A percentile compares a stretch with the other conserved stretches of the same genome.
These are phyloP conservation scores for Epichloe brachyelytri DNA, from an alignment of 2,329 filamentous ascomycete species.

Conservation along the genomic window DNA sequence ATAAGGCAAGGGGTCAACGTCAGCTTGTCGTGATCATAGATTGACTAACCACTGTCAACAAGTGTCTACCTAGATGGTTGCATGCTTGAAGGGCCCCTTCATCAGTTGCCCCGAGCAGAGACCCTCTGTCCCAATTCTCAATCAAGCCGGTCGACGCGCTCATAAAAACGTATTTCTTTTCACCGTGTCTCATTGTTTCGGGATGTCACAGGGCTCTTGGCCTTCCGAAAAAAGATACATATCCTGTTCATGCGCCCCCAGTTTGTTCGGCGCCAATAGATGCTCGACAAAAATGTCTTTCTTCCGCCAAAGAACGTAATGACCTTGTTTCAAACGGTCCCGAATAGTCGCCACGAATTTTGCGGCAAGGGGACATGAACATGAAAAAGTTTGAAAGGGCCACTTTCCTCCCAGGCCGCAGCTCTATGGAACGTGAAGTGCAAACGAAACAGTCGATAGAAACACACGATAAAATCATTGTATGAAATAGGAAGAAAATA, in stretches of 20 bases:
- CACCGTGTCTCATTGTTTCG: not conserved
- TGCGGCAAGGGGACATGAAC: not conserved
- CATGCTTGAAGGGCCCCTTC: too few relatives aligned
- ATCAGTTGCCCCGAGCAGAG: too few relatives aligned
- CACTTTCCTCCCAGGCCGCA: not conserved
- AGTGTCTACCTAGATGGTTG: too few relatives aligned
- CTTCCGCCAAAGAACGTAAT: not conserved
- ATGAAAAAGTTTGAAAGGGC: not conserved
- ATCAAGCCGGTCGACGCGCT: not conserved
- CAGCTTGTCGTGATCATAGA: too few relatives aligned
- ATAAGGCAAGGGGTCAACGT: too few relatives aligned
- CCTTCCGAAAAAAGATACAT: not conserved
- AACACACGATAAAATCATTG: not conserved
- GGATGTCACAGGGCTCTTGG: not conserved
- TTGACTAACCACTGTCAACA: too few relatives aligned
- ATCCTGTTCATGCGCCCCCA: not conserved
- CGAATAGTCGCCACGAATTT: too few relatives aligned
- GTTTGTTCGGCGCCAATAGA: not conserved
- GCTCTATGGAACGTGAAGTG: not conserved
- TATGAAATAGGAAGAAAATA: not conserved
- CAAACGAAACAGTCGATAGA: not conserved
- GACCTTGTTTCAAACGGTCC: too few relatives aligned
- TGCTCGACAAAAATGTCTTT: not conserved
- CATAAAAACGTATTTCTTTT: not conserved
- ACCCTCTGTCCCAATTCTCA: not conserved